Base-by-base conservation (phyloP, 2,329 filamentous ascomycete genomes). In the Coniochaeta sp. region DNA sequence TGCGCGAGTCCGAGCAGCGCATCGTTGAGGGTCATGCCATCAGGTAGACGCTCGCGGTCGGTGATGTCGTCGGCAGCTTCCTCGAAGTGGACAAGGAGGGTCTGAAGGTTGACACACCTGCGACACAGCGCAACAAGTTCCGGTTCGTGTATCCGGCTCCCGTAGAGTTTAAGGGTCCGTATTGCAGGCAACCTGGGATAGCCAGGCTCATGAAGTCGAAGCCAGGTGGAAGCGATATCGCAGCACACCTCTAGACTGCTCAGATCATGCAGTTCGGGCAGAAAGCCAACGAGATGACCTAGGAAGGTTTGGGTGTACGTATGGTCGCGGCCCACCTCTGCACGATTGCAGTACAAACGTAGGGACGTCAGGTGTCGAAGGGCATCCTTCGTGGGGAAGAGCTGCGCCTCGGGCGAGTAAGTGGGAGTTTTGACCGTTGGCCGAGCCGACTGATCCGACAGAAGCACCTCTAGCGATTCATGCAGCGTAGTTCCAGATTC, bases 41-140 rank as follows among this genome's bases (percentile, higher is more conserved):
- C 67, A 2, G 67, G 67, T 10, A 69, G 62, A 10, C 59, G 19
- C 4, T 64, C 62, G 4, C 67, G 58, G 55, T 69, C 67, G 40
- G 24, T 10, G 12, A 66, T 64, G 58, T 69, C 67, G 32, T 62
- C 61, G 1, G 65, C 64, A 30, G 61, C 61, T 22, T 60, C 56
- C 59, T 69, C 67, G 30, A 69, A 69, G 50, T 69, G 67, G 19
- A 69, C 67, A 5, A 68, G 62, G 12, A 69, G 61, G 1, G 62
- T 66, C 55, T 66, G 56, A 3, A 69, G 62, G 28, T 67, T 66
- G 59, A 59, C 44, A 32, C 67, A 68, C 4, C 66, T 65, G 2
- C 66, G 60, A 30, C 65, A 65, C 24, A 68, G 60, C 3, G 63
- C 63, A 10, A 66, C 65, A 14, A 69, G 62, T 8, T 62, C 58